A percentile compares a stretch with the other conserved stretches of the same genome.
Conservation (phyloP, 78 protist genomes). For the Isochrysis galbana region DNA sequence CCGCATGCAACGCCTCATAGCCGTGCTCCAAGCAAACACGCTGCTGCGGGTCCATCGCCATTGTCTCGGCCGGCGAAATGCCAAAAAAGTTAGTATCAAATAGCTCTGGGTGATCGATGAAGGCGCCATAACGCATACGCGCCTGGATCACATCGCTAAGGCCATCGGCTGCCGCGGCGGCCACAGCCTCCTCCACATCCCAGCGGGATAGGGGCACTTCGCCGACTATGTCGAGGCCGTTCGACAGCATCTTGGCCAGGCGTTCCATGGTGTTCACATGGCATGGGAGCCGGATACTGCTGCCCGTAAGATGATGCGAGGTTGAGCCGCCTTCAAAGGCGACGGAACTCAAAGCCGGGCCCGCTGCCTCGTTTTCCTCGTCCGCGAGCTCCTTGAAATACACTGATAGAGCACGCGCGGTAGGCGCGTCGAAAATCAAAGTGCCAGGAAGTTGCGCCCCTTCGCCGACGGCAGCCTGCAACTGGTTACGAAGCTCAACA, state of each 20-base stretch:
- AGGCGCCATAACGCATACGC: slow-evolving; percentile 14
- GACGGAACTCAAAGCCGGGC: too few species aligned
- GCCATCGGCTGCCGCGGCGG: neutral
- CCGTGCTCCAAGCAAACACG: neutral
- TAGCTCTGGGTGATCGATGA: neutral
- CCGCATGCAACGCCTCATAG: neutral
- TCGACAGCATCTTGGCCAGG: neutral
- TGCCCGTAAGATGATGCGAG: neutral
- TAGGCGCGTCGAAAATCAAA: neutral
- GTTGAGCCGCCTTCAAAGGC: neutral
- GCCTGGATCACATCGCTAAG: neutral
- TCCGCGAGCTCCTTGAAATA: neutral
- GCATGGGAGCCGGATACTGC: neutral
- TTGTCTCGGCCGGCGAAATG: neutral
- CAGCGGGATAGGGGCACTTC: neutral
- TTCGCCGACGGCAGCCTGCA: neutral
- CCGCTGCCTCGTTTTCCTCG: neutral
- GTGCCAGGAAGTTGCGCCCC: neutral
- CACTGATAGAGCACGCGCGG: neutral
- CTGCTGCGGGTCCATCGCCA: slow-evolving; percentile 36
- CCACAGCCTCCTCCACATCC: neutral
- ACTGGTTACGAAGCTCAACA: neutral
- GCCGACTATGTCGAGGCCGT: neutral
- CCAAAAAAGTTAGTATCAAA: neutral
- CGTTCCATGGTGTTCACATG: neutral